phyloP scores from a whole-genome alignment of 1,139 yeast species.

The Groenewaldozyma sp. region DNA sequence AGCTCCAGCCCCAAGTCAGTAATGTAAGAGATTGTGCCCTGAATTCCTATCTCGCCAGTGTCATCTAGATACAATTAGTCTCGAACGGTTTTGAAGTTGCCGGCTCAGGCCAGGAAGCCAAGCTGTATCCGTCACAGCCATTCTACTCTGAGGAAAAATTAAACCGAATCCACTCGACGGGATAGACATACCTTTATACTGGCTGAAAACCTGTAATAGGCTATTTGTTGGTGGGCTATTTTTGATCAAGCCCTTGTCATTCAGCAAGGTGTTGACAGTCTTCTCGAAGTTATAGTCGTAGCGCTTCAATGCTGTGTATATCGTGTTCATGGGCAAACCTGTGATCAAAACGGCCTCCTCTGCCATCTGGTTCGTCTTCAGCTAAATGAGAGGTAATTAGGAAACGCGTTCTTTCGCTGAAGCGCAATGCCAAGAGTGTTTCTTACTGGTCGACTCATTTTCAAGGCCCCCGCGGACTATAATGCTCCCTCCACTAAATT shows the following conservation, averaged over 20 bases:
- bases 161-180: too few relatives aligned
- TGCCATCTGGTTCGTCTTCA: too few relatives aligned
- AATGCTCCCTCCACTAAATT: too few relatives aligned
- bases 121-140: too few relatives aligned
- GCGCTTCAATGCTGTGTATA: conserved; percentile 12
- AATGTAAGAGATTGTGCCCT: conserved; percentile 65
- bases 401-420: too few relatives aligned
- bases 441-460: too few relatives aligned
- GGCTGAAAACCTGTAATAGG: conserved; percentile 15
- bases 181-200: conserved; percentile 15
- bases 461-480: too few relatives aligned
- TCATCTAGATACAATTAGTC: neutral
- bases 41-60: conserved; percentile 45
- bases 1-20: conserved; percentile 59
- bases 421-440: too few relatives aligned
- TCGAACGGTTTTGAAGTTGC: neutral
- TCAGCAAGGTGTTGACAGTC: conserved; percentile 17
- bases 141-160: too few relatives aligned
- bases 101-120: too few relatives aligned
- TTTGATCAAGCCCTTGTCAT: conserved; percentile 9
- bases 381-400: too few relatives aligned
- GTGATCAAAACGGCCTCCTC: conserved; percentile 6
- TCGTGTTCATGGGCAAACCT: conserved; percentile 10
- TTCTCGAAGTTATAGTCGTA: conserved; percentile 15
- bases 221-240: conserved; percentile 7